A percentile compares a stretch with the other conserved stretches of the same genome.
Conservation (phyloP, 2,329 filamentous ascomycete species). For the Acrodontium crateriforme region DNA sequence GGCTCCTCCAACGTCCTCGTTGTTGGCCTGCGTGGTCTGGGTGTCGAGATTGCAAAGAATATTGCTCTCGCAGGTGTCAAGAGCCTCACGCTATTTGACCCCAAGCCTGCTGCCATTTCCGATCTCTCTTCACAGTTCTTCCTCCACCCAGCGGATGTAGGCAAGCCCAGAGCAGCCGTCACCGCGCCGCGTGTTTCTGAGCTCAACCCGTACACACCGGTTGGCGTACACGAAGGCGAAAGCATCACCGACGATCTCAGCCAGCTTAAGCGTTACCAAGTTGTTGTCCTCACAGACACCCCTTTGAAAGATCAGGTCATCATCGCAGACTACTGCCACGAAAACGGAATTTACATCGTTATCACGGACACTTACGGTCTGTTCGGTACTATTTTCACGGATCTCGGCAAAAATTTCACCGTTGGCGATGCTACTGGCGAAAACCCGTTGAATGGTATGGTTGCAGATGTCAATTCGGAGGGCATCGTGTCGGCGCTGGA, state of each 20-base stretch:
- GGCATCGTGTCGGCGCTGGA: slow-evolving; percentile 87
- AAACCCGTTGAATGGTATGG: slow-evolving; percentile 71
- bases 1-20: slow-evolving; percentile 87
- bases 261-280: slow-evolving; percentile 81
- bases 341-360: slow-evolving; percentile 83
- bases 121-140: slow-evolving; percentile 98
- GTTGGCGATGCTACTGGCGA: slow-evolving; percentile 84
- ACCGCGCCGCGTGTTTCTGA: slow-evolving; percentile 85
- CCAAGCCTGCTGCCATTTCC: slow-evolving; percentile 65
- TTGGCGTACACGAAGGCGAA: slow-evolving; percentile 52
- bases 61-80: slow-evolving; percentile 96
- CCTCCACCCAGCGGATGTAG: slow-evolving; percentile 73
- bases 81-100: slow-evolving; percentile 86
- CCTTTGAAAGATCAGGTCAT: slow-evolving; percentile 65
- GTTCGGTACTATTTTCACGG: slow-evolving; percentile 92
- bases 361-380: slow-evolving; percentile 82
- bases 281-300: slow-evolving; percentile 78
- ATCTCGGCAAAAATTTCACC: slow-evolving; percentile 90
- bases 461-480: slow-evolving; percentile 78
- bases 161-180: slow-evolving; percentile 75
- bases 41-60: slow-evolving; percentile 98
- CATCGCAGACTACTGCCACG: slow-evolving; percentile 86
- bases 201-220: slow-evolving; percentile 90
- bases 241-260: slow-evolving; percentile 64
- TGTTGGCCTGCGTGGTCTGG: slow-evolving; percentile 80